phyloP scores from a whole-genome alignment of 345 rosid species.

The Excoecaria cochinchinensis region DNA sequence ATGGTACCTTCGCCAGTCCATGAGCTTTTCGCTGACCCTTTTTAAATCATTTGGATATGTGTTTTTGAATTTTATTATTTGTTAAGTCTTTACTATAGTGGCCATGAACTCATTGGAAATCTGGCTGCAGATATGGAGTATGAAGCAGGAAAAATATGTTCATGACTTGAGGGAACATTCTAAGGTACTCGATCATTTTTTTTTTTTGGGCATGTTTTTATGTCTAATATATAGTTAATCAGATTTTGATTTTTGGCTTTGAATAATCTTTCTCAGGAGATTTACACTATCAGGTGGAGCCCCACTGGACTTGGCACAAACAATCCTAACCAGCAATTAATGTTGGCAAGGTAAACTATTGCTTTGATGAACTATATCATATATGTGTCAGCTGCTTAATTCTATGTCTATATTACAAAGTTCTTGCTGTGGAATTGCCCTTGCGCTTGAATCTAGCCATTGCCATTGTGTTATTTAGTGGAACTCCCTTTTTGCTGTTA shows the following conservation, averaged over 20 bases:
- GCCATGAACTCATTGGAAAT: conserved; percentile 2
- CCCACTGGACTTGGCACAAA: conserved; percentile 91
- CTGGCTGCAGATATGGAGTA: conserved; percentile 61
- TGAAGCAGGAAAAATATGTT: conserved; percentile 69
- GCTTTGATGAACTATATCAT: not conserved
- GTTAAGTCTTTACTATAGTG: not conserved
- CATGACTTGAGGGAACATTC: conserved; percentile 65
- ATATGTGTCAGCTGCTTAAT: not conserved
- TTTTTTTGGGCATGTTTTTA: not conserved
- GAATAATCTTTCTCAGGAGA: conserved; percentile 55
- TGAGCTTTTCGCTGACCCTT: not conserved
- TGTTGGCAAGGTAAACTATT: conserved; percentile 71
- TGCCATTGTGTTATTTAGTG: not conserved
- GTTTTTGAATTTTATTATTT: not conserved
- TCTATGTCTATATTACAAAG: not conserved
- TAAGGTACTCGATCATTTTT: conserved; percentile 14
- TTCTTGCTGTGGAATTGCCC: not conserved
- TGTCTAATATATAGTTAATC: not conserved
- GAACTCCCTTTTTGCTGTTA: not conserved
- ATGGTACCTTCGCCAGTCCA: not conserved
- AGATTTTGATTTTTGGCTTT: not conserved
- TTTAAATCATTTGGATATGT: not conserved
- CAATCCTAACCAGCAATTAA: conserved; percentile 84
- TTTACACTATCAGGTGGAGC: conserved; percentile 92
- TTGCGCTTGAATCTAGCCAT: not conserved